A percentile compares a stretch with the other conserved stretches of the same genome.
phyloP scores from a whole-genome alignment of 331 rosid genomes.

The Malus hybrid region DNA sequence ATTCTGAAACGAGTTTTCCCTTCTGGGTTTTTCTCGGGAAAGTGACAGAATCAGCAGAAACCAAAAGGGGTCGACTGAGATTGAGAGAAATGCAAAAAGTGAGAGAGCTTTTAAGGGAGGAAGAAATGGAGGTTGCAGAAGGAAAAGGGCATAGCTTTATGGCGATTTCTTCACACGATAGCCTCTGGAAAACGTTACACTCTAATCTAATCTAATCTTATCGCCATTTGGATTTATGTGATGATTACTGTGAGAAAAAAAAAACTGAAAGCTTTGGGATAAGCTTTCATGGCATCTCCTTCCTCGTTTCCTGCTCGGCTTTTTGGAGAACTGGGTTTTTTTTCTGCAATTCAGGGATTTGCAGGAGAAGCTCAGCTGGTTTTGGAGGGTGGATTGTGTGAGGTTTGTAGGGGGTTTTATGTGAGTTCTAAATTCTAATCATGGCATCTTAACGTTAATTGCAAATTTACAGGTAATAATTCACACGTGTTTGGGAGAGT shows the following conservation, averaged over 20 bases:
- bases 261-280: background rate
- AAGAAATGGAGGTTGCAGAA: slow-evolving; percentile 4
- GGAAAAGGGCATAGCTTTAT: slow-evolving; percentile 2
- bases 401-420: background rate
- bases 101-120: background rate
- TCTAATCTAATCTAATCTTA: background rate
- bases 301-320: background rate
- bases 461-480: background rate
- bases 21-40: background rate
- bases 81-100: background rate
- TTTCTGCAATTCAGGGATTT: background rate
- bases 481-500: background rate
- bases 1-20: background rate
- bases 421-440: background rate
- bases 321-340: background rate
- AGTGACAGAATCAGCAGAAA: background rate
- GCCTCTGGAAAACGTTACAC: slow-evolving; percentile 6
- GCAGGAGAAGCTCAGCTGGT: background rate
- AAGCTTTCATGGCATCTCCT: background rate
- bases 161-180: slow-evolving; percentile 2
- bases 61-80: background rate
- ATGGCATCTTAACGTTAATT: background rate
- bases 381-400: background rate
- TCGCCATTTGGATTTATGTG: background rate
- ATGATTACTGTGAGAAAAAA: background rate